Percentiles rank a stretch among this genome's conserved stretches.
These are phyloP conservation scores for Psilocybe cubensis DNA, from an alignment of 768 basidiomycete species.

Conservation along the genomic window DNA sequence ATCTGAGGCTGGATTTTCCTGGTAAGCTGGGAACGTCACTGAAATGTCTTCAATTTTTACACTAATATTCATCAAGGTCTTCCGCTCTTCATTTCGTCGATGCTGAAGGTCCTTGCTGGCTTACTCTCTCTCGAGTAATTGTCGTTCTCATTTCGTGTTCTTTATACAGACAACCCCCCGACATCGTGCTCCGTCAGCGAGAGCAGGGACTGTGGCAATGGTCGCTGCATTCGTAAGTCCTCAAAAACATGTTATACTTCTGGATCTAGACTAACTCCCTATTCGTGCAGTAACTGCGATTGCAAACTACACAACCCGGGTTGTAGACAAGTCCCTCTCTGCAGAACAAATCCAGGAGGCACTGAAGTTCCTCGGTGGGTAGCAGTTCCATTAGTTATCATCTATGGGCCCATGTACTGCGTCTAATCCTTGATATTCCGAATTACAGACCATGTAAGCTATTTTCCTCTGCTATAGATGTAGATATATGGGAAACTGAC, in stretches of 20 bases:
- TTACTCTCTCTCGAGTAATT: background rate
- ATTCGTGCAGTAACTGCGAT: slow-evolving; percentile 51
- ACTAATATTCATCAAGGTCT: slow-evolving; percentile 36
- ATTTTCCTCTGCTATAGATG: background rate
- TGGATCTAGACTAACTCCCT: background rate
- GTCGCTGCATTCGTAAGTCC: slow-evolving; percentile 41
- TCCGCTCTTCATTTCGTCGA: slow-evolving; percentile 52
- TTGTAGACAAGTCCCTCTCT: slow-evolving; percentile 44
- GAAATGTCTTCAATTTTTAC: background rate
- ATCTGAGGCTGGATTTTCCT: slow-evolving; percentile 37
- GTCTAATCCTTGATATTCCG: too few relatives aligned
- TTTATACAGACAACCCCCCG: slow-evolving; percentile 41
- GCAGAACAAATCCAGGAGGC: slow-evolving; percentile 50
- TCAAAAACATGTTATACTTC: background rate
- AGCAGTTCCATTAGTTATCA: background rate
- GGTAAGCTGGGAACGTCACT: slow-evolving; percentile 28
- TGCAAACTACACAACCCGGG: slow-evolving; percentile 57
- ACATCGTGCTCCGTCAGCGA: slow-evolving; percentile 52
- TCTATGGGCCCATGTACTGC: background rate
- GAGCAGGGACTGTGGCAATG: slow-evolving; percentile 46
- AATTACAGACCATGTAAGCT: slow-evolving; percentile 32
- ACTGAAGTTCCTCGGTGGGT: slow-evolving; percentile 51
- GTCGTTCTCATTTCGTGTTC: background rate
- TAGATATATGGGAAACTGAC: background rate
- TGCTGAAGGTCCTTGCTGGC: slow-evolving; percentile 38